Evolutionary conservation across 2,329 filamentous ascomycete species (phyloP).

Genomic region (Botrytis hyacinthi): DNA sequence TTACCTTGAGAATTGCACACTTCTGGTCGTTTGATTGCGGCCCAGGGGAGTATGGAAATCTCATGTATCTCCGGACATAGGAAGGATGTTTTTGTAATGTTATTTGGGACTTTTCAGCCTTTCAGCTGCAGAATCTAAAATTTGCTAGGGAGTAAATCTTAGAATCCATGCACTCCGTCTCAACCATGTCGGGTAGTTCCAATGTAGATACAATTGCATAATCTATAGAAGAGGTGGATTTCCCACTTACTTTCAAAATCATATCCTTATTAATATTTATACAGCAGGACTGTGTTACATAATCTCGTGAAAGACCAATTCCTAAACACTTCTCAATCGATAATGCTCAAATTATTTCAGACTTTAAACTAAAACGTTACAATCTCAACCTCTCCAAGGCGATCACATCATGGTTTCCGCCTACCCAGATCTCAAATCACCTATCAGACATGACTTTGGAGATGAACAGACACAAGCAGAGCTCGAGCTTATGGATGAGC

Average conservation of each 20-base stretch:
- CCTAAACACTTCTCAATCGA: not conserved
- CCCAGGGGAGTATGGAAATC: not conserved
- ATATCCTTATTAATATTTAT: not conserved
- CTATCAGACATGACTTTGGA: slow-evolving; percentile 22
- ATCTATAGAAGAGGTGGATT: not conserved
- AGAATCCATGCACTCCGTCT: not conserved
- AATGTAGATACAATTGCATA: not conserved
- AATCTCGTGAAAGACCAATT: not conserved
- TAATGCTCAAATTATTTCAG: not conserved
- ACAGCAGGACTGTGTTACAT: too few relatives aligned
- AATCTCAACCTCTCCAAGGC: not conserved
- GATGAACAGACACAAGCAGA: slow-evolving; percentile 26
- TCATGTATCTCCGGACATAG: not conserved
- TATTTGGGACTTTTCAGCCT: not conserved
- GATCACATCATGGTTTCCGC: not conserved
- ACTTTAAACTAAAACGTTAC: not conserved
- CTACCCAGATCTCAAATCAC: not conserved
- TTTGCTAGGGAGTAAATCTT: not conserved
- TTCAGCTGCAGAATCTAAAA: not conserved
- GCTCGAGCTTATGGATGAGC: slow-evolving; percentile 27
- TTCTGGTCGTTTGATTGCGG: not conserved
- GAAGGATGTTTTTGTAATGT: not conserved
- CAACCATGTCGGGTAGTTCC: not conserved
- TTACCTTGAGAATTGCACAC: not conserved
- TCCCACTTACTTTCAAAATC: not conserved